These are phyloP conservation scores for Malbranchea zuffiana DNA, from an alignment of 2,329 filamentous ascomycete genomes.

Conservation along the genomic window DNA sequence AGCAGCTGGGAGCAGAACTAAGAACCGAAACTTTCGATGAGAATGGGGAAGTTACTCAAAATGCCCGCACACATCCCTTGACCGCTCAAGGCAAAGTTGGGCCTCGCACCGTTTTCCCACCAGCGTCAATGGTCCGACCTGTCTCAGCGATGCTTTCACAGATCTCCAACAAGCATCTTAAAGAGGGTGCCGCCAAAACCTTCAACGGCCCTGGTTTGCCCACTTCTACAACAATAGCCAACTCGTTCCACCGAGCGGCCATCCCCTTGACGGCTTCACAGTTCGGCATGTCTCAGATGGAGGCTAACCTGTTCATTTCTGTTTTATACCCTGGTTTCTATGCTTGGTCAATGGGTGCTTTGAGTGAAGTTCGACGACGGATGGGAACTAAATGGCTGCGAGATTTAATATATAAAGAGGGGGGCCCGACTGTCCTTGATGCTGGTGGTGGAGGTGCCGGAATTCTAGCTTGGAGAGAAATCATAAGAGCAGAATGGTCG, in stretches of 20 bases:
- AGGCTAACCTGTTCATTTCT: slow-evolving; percentile 49
- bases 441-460: slow-evolving; percentile 52
- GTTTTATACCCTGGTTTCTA: slow-evolving; percentile 52
- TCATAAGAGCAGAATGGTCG: slow-evolving; percentile 73
- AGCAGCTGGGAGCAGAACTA: slow-evolving; percentile 19
- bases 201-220: slow-evolving; percentile 72
- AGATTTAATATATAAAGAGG: slow-evolving; percentile 44
- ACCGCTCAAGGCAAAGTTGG: slow-evolving; percentile 61
- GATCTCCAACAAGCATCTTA: slow-evolving; percentile 63
- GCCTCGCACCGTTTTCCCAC: slow-evolving; percentile 65
- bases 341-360: slow-evolving; percentile 44
- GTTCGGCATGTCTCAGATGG: slow-evolving; percentile 48
- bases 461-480: slow-evolving; percentile 54
- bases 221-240: slow-evolving; percentile 59
- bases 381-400: slow-evolving; percentile 50
- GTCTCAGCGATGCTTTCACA: slow-evolving; percentile 57
- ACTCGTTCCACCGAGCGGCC: slow-evolving; percentile 39
- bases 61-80: slow-evolving; percentile 58
- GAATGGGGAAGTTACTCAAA: slow-evolving; percentile 32
- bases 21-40: slow-evolving; percentile 29
- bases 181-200: slow-evolving; percentile 56
- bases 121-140: slow-evolving; percentile 58
- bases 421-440: slow-evolving; percentile 49
- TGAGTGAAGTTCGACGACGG: slow-evolving; percentile 51
- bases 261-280: slow-evolving; percentile 48